phyloP scores from a whole-genome alignment of 331 rosid species.

The Quercus phellos region DNA sequence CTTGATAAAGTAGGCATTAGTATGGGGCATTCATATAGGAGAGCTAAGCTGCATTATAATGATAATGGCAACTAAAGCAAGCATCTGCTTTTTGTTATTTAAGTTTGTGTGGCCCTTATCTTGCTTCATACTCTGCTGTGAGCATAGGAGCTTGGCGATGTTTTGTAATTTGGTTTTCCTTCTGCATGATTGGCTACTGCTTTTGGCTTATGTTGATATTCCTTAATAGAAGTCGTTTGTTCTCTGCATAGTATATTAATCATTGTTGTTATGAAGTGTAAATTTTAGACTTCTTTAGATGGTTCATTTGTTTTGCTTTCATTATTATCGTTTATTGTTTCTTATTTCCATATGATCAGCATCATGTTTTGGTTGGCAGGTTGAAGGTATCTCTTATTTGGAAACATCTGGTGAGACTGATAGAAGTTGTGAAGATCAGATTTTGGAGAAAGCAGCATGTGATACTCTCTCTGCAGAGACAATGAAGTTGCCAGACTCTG shows the following conservation, averaged over 20 bases:
- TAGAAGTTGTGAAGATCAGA: slow-evolving; percentile 26
- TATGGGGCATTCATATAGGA: too few relatives aligned
- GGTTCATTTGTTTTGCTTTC: background rate
- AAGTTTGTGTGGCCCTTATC: background rate
- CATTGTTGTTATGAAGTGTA: background rate
- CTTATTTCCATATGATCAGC: slow-evolving; percentile 3
- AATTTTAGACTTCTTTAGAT: background rate
- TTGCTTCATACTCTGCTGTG: background rate
- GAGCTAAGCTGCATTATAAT: background rate
- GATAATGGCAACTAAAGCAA: background rate
- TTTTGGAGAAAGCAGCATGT: slow-evolving; percentile 14
- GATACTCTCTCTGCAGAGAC: slow-evolving; percentile 17
- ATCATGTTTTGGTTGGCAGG: slow-evolving; percentile 46
- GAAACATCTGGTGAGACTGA: slow-evolving; percentile 35
- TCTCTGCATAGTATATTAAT: background rate
- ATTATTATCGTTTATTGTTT: background rate
- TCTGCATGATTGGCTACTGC: background rate
- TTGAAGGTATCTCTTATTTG: slow-evolving; percentile 64
- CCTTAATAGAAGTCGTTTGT: background rate
- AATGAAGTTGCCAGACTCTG: slow-evolving; percentile 12
- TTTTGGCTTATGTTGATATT: background rate
- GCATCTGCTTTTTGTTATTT: background rate
- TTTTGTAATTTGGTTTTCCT: background rate
- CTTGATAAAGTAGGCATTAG: too few relatives aligned
- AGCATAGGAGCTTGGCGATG: background rate